Conservation (phyloP, 1,284 basidiomycete genomes). For the Boletus semigastroideus region DNA sequence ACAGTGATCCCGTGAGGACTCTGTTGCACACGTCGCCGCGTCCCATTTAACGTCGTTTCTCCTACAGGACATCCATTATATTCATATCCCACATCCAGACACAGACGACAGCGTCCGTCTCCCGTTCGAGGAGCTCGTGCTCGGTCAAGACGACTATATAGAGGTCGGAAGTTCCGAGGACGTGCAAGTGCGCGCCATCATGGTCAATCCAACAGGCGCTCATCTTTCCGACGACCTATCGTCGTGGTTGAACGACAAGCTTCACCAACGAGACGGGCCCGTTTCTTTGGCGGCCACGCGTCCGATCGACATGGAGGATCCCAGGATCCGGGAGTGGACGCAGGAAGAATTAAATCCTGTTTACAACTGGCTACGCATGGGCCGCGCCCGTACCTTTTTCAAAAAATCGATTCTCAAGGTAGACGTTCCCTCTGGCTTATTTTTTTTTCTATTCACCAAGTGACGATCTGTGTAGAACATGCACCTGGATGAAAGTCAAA, state of each 20-base stretch:
- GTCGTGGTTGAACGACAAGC: slow-evolving; percentile 30
- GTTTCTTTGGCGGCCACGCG: slow-evolving; percentile 11
- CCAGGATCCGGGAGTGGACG: slow-evolving; percentile 38
- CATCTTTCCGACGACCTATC: slow-evolving; percentile 21
- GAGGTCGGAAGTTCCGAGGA: slow-evolving; percentile 22
- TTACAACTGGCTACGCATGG: slow-evolving; percentile 26
- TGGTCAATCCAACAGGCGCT: slow-evolving; percentile 20
- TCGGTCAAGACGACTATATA: slow-evolving; percentile 30
- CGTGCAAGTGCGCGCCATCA: slow-evolving; percentile 16
- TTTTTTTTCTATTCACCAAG: slow-evolving; percentile 3
- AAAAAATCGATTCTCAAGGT: slow-evolving; percentile 29
- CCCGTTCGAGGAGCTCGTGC: slow-evolving; percentile 29
- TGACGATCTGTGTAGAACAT: slow-evolving; percentile 15
- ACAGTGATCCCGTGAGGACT: slow-evolving; percentile 28
- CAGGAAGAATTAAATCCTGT: slow-evolving; percentile 30
- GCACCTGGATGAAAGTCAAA: slow-evolving; percentile 17
- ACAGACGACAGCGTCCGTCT: slow-evolving; percentile 18
- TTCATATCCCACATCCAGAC: slow-evolving; percentile 30
- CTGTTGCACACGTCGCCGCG: neutral
- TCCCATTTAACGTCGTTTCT: neutral
- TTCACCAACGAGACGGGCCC: slow-evolving; percentile 24
- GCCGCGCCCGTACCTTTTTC: slow-evolving; percentile 20
- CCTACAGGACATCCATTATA: slow-evolving; percentile 29
- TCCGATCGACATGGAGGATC: slow-evolving; percentile 37
- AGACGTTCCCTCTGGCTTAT: neutral